A percentile compares a stretch with the other conserved stretches of the same genome.
Evolutionary conservation across 805 yeast genomes (phyloP).

Genomic region (Lipomyces starkeyi): DNA sequence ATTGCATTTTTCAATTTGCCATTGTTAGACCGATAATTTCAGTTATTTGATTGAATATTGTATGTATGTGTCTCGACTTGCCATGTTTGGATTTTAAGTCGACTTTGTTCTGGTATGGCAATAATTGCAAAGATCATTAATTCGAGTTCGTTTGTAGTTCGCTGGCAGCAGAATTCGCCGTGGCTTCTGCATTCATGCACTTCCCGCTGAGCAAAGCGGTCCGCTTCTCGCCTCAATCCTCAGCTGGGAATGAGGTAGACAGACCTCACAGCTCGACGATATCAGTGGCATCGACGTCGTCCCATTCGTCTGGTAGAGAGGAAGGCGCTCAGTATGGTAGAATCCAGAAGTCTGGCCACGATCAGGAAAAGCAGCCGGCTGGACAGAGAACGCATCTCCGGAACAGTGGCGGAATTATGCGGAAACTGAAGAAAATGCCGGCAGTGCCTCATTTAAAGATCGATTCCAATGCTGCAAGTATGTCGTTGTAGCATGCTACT

Average conservation of each 20-base stretch:
- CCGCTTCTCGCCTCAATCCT: neutral
- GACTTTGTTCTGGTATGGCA: neutral
- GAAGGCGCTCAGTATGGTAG: neutral
- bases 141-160: neutral
- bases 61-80: too few species aligned
- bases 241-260: neutral
- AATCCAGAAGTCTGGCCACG: neutral
- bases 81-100: too few species aligned
- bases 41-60: too few species aligned
- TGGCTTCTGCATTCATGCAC: neutral
- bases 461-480: constrained; percentile 21
- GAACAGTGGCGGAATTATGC: constrained; percentile 1
- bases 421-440: neutral
- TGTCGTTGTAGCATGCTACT: neutral
- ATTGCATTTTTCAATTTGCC: too few species aligned
- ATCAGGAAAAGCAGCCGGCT: neutral
- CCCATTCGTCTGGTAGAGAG: neutral
- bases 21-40: too few species aligned
- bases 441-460: constrained; percentile 9
- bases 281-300: neutral
- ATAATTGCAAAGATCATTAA: neutral
- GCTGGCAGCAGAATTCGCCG: neutral
- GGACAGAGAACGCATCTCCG: neutral
- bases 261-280: neutral
- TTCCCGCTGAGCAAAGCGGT: neutral